These are phyloP conservation scores for Teunomyces tritomae DNA, from an alignment of 805 yeast species.

Conservation along the genomic window DNA sequence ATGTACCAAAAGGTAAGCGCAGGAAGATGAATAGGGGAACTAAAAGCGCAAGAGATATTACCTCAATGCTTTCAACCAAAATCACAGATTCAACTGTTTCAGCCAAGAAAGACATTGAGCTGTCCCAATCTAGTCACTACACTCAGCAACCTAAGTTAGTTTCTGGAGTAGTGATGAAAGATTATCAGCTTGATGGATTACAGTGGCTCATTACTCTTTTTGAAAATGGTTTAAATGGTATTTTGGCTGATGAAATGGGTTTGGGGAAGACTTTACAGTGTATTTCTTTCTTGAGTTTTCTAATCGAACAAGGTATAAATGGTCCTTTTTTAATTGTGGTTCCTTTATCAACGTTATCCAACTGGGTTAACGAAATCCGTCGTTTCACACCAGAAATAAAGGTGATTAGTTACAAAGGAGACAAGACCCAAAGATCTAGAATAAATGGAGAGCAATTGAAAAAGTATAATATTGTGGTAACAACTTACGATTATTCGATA, in stretches of 20 bases:
- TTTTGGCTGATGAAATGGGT: conserved; percentile 97
- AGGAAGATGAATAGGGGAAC: background rate
- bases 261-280: conserved; percentile 91
- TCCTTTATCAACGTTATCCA: conserved; percentile 80
- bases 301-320: conserved; percentile 71
- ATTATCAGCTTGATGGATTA: conserved; percentile 85
- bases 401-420: conserved; percentile 63
- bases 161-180: conserved; percentile 60
- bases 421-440: conserved; percentile 51
- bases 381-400: conserved; percentile 71
- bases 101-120: conserved; percentile 23
- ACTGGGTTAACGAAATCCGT: conserved; percentile 75
- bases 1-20: background rate
- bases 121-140: conserved; percentile 18
- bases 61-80: conserved; percentile 12
- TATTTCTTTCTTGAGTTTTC: conserved; percentile 70
- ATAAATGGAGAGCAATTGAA: conserved; percentile 29
- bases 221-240: conserved; percentile 93
- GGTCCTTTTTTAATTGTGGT: conserved; percentile 82
- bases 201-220: conserved; percentile 87
- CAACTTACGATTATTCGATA: conserved; percentile 80
- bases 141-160: conserved; percentile 30
- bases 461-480: conserved; percentile 55
- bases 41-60: conserved; percentile 8
- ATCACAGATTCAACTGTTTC: conserved; percentile 16